Conservation (phyloP, 2,329 filamentous ascomycete genomes). For the Teratosphaeria zuluensis region DNA sequence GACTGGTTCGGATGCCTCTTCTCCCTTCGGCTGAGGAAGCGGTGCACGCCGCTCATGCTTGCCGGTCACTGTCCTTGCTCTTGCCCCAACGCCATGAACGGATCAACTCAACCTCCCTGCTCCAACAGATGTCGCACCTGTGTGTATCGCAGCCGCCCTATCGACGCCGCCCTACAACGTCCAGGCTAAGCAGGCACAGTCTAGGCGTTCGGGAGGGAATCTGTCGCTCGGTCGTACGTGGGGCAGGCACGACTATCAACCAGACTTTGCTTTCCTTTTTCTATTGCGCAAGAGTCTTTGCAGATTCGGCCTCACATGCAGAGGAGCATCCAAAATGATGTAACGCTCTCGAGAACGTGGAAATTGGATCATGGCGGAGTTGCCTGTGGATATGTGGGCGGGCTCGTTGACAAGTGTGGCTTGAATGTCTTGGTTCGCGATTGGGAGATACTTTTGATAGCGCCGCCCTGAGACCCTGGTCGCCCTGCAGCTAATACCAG, state of each 20-base stretch:
- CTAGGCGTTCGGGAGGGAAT: background rate
- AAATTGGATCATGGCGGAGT: background rate
- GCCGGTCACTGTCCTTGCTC: background rate
- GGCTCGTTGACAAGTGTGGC: background rate
- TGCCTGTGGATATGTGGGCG: background rate
- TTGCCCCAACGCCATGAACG: background rate
- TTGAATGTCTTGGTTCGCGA: background rate
- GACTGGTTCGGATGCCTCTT: constrained; percentile 29
- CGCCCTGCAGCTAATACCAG: too few relatives aligned
- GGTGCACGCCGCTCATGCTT: constrained; percentile 44
- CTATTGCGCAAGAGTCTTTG: background rate
- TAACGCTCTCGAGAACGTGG: background rate
- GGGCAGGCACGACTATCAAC: background rate
- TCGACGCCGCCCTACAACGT: background rate
- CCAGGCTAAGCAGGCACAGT: background rate
- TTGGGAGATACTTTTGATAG: background rate
- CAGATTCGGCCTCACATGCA: background rate
- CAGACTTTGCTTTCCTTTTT: background rate
- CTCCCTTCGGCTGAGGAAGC: constrained; percentile 62
- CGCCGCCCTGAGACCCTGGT: background rate
- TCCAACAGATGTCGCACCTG: background rate
- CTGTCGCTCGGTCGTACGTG: background rate
- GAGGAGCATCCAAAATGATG: background rate
- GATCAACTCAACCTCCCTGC: background rate
- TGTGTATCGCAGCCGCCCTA: background rate